Evolutionary conservation across 768 basidiomycete genomes (phyloP).

Genomic region (Suillus occidentalis): DNA sequence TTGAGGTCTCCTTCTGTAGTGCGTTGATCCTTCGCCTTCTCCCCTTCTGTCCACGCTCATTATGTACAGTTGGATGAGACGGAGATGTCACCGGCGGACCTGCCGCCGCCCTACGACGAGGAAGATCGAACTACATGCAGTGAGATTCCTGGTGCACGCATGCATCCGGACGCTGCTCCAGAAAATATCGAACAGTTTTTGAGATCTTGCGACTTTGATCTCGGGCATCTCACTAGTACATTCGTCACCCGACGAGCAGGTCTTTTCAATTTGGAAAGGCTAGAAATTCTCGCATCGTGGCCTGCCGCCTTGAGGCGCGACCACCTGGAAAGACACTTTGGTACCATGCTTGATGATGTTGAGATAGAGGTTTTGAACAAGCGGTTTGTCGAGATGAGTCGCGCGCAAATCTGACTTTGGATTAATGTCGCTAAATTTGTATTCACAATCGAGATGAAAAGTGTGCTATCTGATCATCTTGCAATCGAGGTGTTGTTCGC

Average conservation of each 20-base stretch:
- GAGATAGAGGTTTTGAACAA: constrained; percentile 4
- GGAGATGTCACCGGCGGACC: background rate
- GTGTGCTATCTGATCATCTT: background rate
- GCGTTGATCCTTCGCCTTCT: background rate
- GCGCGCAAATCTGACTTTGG: background rate
- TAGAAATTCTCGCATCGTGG: background rate
- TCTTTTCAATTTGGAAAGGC: background rate
- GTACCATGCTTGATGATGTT: background rate
- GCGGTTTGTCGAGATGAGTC: background rate
- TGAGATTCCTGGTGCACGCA: background rate
- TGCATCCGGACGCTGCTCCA: constrained; percentile 1
- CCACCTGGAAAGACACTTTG: constrained; percentile 2
- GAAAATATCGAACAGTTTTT: background rate
- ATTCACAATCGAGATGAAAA: background rate
- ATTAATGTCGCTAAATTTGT: background rate
- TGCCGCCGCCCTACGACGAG: background rate
- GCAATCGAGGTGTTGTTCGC: background rate
- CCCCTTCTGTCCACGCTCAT: background rate
- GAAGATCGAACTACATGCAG: background rate
- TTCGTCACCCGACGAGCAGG: constrained; percentile 1
- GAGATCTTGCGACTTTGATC: constrained; percentile 1
- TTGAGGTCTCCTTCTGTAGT: background rate
- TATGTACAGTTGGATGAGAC: background rate
- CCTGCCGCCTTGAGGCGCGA: background rate
- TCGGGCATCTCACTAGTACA: background rate